Evolutionary conservation across 2,329 filamentous ascomycete species (phyloP).

Genomic region (Penicillium frequentans): DNA sequence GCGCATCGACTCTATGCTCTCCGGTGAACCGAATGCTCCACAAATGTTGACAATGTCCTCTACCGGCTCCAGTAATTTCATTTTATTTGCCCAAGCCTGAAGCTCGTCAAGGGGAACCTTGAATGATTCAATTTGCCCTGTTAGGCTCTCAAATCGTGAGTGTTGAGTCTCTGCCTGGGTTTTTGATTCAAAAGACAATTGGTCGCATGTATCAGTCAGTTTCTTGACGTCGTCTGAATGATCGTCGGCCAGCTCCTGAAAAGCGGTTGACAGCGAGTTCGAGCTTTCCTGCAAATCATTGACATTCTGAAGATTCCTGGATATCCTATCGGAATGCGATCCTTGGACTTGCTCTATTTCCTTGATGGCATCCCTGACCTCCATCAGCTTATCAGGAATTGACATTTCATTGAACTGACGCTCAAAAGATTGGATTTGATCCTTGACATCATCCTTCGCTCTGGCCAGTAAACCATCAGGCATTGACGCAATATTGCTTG

Average conservation of each 20-base stretch:
- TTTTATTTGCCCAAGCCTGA: not conserved
- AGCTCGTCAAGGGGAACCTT: not conserved
- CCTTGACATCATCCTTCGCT: not conserved
- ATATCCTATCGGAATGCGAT: not conserved
- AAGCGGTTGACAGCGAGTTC: constrained; percentile 2
- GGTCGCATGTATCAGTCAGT: not conserved
- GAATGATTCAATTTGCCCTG: not conserved
- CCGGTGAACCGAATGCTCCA: not conserved
- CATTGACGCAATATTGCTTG: not conserved
- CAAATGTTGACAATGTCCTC: not conserved
- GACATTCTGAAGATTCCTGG: not conserved
- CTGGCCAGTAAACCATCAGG: not conserved
- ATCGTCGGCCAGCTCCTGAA: constrained; percentile 3
- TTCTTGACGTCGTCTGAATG: not conserved
- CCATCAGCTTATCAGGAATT: not conserved
- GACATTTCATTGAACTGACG: not conserved
- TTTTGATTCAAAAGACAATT: not conserved
- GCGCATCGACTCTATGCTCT: not conserved
- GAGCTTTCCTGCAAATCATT: constrained; percentile 5
- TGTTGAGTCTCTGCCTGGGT: not conserved
- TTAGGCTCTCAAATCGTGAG: not conserved
- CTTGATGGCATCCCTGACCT: not conserved
- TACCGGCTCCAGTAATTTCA: not conserved
- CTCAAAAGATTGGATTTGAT: not conserved
- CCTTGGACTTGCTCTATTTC: not conserved